Percentiles rank a stretch among this genome's conserved stretches.
phyloP scores from a whole-genome alignment of 805 yeast genomes.

The Wickerhamiella vanderwaltii region DNA sequence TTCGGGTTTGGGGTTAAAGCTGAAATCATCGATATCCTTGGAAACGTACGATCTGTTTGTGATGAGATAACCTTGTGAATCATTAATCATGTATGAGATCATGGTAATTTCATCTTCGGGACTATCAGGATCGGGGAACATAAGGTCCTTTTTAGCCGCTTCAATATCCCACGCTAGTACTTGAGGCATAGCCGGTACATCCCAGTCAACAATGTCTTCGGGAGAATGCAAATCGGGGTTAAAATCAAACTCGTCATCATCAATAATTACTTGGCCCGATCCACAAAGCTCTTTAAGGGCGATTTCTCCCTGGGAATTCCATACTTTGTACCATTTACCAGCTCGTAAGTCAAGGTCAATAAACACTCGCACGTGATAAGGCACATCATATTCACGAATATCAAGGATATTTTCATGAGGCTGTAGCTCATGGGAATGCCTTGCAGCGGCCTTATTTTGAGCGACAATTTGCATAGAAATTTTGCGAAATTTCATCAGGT shows the following conservation, averaged over 20 bases:
- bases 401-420: constrained; percentile 58
- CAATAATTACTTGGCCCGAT: constrained; percentile 3
- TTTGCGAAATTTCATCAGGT: constrained; percentile 64
- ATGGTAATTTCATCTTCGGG: constrained; percentile 84
- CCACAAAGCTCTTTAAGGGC: constrained; percentile 36
- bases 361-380: constrained; percentile 92
- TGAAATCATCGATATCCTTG: constrained; percentile 92
- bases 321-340: constrained; percentile 90
- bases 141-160: constrained; percentile 90
- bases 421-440: constrained; percentile 22
- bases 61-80: constrained; percentile 88
- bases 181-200: constrained; percentile 11
- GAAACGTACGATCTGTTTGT: constrained; percentile 91
- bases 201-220: constrained; percentile 10
- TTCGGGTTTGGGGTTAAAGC: constrained; percentile 95
- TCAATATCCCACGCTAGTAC: constrained; percentile 95
- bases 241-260: constrained; percentile 6
- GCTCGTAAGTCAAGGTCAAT: constrained; percentile 73
- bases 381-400: constrained; percentile 88
- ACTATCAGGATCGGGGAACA: constrained; percentile 75
- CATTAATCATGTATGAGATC: constrained; percentile 94
- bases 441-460: constrained; percentile 49
- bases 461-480: constrained; percentile 54
- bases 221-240: constrained; percentile 8
- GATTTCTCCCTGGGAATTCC: constrained; percentile 45